These are phyloP conservation scores for Quercus robur DNA, from an alignment of 306 rosid species.

Conservation along the genomic window DNA sequence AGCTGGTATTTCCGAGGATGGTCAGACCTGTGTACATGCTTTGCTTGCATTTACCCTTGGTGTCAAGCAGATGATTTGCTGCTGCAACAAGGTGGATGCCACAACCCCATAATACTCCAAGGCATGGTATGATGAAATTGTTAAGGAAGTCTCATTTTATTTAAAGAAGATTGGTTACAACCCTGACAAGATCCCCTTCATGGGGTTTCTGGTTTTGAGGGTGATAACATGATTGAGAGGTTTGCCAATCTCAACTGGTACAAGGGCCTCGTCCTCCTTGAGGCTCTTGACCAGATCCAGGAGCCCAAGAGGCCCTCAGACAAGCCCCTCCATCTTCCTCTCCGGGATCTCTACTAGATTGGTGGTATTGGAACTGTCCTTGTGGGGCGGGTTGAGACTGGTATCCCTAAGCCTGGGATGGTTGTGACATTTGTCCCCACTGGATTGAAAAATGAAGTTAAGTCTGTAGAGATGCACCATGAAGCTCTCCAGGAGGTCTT, in stretches of 20 bases:
- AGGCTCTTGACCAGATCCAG: slow-evolving; percentile 23
- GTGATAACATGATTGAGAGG: not conserved
- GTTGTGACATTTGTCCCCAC: slow-evolving; percentile 28
- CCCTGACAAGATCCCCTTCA: slow-evolving; percentile 1
- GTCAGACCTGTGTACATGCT: slow-evolving; percentile 34
- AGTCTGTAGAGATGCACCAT: slow-evolving; percentile 26
- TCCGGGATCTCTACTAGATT: no score
- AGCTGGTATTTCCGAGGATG: slow-evolving; percentile 38
- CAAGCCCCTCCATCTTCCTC: not conserved
- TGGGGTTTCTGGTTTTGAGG: slow-evolving; percentile 27
- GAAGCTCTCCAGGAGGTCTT: no score
- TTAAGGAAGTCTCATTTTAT: slow-evolving; percentile 9
- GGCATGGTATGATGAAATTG: slow-evolving; percentile 35
- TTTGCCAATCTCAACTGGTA: slow-evolving; percentile 33
- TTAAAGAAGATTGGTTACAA: no score
- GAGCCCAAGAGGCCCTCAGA: slow-evolving; percentile 4
- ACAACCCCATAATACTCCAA: slow-evolving; percentile 32
- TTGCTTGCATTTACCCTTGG: slow-evolving; percentile 36
- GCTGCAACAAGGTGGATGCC: slow-evolving; percentile 30
- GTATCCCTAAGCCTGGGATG: not conserved
- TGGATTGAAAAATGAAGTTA: slow-evolving; percentile 32
- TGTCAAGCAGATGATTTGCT: not conserved
- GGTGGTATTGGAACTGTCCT: no score
- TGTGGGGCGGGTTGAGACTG: no score
- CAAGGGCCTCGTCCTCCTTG: slow-evolving; percentile 29